A percentile compares a stretch with the other conserved stretches of the same genome.
phyloP scores from a whole-genome alignment of 2,329 filamentous ascomycete genomes.

The Fusarium sarcochroum region DNA sequence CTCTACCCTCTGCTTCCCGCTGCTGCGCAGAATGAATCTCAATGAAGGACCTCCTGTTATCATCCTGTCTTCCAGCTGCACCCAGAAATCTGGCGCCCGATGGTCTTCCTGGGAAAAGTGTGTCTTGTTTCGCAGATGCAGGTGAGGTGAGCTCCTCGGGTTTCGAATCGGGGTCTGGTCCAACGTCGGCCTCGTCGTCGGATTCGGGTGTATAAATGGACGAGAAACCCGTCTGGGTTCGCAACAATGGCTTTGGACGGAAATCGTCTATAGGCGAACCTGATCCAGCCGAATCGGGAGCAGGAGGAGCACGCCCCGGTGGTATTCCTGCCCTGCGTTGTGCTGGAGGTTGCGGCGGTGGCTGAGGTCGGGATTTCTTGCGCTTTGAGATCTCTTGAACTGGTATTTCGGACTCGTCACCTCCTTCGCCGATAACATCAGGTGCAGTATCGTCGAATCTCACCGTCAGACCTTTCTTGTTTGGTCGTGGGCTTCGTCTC shows the following conservation, averaged over 20 bases:
- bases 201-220: conserved; percentile 46
- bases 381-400: conserved; percentile 77
- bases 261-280: conserved; percentile 59
- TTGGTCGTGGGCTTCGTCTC: conserved; percentile 60
- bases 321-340: conserved; percentile 40
- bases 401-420: conserved; percentile 84
- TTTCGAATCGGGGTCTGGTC: conserved; percentile 28
- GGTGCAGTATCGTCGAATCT: conserved; percentile 80
- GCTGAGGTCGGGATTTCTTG: conserved; percentile 59
- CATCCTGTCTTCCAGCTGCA: conserved; percentile 60
- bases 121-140: conserved; percentile 37
- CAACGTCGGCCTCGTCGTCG: conserved; percentile 36
- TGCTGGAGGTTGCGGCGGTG: conserved; percentile 27
- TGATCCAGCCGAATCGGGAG: conserved; percentile 14
- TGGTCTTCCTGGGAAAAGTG: conserved; percentile 52
- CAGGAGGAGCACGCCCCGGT: conserved; percentile 34
- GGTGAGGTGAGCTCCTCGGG: conserved; percentile 38
- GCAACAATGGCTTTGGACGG: conserved; percentile 63
- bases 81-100: conserved; percentile 60
- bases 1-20: conserved; percentile 71
- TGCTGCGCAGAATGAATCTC: conserved; percentile 72
- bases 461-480: conserved; percentile 79
- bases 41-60: conserved; percentile 70
- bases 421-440: conserved; percentile 90
- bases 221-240: conserved; percentile 47